Evolutionary conservation across 2,329 filamentous ascomycete species (phyloP), one percentile per base, ranked within the genome.

Genomic region (Sporothrix schenckii): DNA sequence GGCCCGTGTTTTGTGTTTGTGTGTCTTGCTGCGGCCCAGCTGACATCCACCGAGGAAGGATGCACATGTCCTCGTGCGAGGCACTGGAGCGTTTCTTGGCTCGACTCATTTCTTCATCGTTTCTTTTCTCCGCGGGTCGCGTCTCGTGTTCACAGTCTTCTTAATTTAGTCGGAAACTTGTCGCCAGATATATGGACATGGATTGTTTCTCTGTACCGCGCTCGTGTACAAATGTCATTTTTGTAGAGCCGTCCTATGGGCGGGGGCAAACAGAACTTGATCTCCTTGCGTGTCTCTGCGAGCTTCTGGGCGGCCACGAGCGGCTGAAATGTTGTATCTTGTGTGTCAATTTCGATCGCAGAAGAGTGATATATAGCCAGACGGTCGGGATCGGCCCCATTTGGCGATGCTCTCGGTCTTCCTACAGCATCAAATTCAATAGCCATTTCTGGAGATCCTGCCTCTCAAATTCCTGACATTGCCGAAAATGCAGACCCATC

Each of bases 21-120:
- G 58, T 61, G 58, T 63, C 39, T 61, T 61, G 58, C 39, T 47
- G 27, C 21, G 58, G 58, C 58, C 44, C 58, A 63, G 39, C 58
- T 63, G 58, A 39, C 21, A 27, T 24, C 58, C 58, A 47, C 58
- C 58, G n/a, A 61, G 58, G 47, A 27, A 16, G 14, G 39, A 19
- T 24, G 19, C 58, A 63, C n/a, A 63, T 19, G 5, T 47, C 24
- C n/a, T 44, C 19, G n/a, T 63, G 21, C 39, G 58, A 27, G 58
- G 19, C 39, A 47, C 61, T 10, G 44, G 24, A 30, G 61, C 24
- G 24, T 21, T 44, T 21, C 61, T 24, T 13, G 5, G 16, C 21
- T 41, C 39, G 24, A 6, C 14, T 44, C 19, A 5, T 14, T 13
- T 44, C n/a, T 10, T 44, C 30, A 2, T 21, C 27, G 14, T 16